Evolutionary conservation across 1,139 yeast species (phyloP), one percentile per base, ranked within the genome.

Genomic region (Blastobotrys niveus): DNA sequence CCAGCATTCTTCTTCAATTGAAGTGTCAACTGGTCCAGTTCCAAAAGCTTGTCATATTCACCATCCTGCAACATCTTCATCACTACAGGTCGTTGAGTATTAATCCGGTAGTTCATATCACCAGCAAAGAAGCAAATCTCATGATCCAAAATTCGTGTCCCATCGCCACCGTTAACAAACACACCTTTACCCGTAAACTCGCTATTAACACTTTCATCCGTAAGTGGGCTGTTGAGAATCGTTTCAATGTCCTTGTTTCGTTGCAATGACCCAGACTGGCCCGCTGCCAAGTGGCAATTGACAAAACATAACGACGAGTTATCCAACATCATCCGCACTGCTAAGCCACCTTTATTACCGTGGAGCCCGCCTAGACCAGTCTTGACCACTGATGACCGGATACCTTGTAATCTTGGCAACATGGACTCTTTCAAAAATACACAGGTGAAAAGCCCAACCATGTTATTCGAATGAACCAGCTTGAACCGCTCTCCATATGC

Each of bases 281-380:
- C 98, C 0, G 98, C 97, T 0, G 98, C 96, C 52, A 79, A 71
- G 69, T 91, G 99, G 2, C 94, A 84, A 43, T 88, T 83, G 26
- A 87, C 82, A 60, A 86, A 80, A 60, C 95, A 84, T 49, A 85
- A 70, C 0, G 85, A 73, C 1, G 91, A 77, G 43, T 80, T 80
- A 9, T 87, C 87, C 52, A 83, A 76, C 47, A 80, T 74, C 63
- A 91, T 79, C 51, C 96, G 72, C 10, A 88, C 83, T 0, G 95
- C 89, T 43, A 87, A 82, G 1, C 91, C 96, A 26, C 99, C 99
- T 63, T 91, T 91, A 60, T 91, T 91, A 15, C 97, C 97, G 34
- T 96, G 83, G 59, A 87, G 78, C 14, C 97, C 97, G 17, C 95
- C 95, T 43, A 91, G 70, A 0, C 99, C 99, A 0, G 98, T 93